Conservation (phyloP, 345 rosid genomes). For the Hibiscus trionum region DNA sequence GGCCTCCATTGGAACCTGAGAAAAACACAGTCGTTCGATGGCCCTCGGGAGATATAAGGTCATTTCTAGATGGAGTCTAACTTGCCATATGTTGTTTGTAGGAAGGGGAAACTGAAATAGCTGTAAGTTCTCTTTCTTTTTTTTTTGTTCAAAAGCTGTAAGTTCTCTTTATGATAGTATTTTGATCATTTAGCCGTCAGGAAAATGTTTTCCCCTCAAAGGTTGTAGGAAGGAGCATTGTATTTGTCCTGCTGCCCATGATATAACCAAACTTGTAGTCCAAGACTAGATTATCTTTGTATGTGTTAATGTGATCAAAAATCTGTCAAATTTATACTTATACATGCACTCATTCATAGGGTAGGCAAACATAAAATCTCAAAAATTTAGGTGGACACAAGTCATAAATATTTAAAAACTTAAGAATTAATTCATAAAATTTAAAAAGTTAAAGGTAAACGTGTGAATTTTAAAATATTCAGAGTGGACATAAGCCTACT, state of each 20-base stretch:
- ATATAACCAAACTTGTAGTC: background rate
- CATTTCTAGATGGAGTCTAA: background rate
- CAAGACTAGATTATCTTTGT: background rate
- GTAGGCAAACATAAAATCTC: too few species aligned
- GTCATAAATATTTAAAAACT: too few species aligned
- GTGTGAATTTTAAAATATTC: too few species aligned
- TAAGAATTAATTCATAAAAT: too few species aligned
- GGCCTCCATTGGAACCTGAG: constrained; percentile 97
- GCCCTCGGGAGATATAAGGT: constrained; percentile 17
- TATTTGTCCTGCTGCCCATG: background rate
- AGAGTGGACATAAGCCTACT: too few species aligned
- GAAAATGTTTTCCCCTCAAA: background rate
- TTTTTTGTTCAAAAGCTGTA: too few species aligned
- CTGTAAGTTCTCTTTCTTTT: background rate
- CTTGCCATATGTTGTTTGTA: background rate
- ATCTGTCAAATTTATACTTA: background rate
- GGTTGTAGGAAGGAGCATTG: background rate
- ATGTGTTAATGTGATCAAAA: background rate
- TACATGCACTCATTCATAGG: too few species aligned
- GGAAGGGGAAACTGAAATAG: background rate
- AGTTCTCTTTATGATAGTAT: background rate
- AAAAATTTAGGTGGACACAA: too few species aligned
- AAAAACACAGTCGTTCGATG: constrained; percentile 71
- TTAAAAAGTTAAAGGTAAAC: too few species aligned
- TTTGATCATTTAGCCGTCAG: background rate